These are phyloP conservation scores for Pelagomonas calceolata DNA, from an alignment of 108 stramenopile species.

Conservation along the genomic window DNA sequence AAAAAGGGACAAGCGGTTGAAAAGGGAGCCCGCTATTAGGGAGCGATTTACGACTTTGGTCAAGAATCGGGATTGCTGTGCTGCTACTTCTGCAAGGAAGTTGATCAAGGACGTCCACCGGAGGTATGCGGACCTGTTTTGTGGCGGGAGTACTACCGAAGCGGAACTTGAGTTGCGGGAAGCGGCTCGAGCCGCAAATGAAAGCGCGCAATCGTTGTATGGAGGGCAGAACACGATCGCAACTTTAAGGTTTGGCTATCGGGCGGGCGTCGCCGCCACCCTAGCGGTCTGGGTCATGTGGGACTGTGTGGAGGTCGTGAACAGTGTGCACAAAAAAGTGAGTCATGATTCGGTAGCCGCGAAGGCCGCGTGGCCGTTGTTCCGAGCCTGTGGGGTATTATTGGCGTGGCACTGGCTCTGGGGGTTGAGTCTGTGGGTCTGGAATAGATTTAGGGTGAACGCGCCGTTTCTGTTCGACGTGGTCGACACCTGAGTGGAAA, in stretches of 20 bases:
- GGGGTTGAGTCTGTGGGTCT: constrained; percentile 70
- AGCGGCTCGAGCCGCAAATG: neutral
- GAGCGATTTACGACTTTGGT: constrained; percentile 21
- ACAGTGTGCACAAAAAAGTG: constrained; percentile 32
- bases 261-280: constrained; percentile 77
- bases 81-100: neutral
- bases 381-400: constrained; percentile 74
- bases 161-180: constrained; percentile 22
- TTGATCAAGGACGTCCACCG: constrained; percentile 31
- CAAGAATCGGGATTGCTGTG: constrained; percentile 42
- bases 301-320: constrained; percentile 73
- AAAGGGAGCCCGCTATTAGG: constrained; percentile 48
- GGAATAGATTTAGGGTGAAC: constrained; percentile 46
- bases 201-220: neutral
- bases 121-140: constrained; percentile 69
- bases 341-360: constrained; percentile 56
- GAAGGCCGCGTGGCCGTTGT: constrained; percentile 72
- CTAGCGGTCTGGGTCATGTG: constrained; percentile 80
- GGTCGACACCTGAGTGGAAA: too few relatives aligned
- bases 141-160: constrained; percentile 62
- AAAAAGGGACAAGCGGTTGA: constrained; percentile 72
- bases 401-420: constrained; percentile 82
- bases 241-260: constrained; percentile 45
- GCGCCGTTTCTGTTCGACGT: constrained; percentile 61
- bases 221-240: neutral